phyloP scores from a whole-genome alignment of 2,329 filamentous ascomycete genomes.

The Stylonectria norvegica region DNA sequence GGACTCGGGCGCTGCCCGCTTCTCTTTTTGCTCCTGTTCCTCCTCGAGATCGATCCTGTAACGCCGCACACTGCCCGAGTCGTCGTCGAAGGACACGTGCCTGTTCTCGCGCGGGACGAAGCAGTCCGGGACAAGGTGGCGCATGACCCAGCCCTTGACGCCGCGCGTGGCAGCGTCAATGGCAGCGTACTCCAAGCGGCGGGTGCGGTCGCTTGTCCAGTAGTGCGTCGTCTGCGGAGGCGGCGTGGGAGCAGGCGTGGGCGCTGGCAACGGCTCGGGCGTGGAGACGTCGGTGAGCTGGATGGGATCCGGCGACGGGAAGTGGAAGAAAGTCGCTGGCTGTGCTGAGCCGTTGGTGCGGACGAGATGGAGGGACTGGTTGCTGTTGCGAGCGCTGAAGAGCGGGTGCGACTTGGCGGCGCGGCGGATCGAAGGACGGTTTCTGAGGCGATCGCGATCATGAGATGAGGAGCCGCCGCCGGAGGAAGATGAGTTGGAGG shows the following conservation, averaged over 20 bases:
- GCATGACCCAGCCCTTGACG: conserved; percentile 57
- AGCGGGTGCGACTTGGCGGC: conserved; percentile 35
- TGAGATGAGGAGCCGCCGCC: conserved; percentile 19
- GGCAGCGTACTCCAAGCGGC: conserved; percentile 62
- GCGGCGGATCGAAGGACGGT: conserved; percentile 42
- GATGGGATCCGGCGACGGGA: conserved; percentile 43
- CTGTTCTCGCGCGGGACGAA: conserved; percentile 50
- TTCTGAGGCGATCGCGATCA: conserved; percentile 36
- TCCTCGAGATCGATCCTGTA: conserved; percentile 58
- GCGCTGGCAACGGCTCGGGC: conserved; percentile 17
- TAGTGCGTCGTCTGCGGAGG: conserved; percentile 62
- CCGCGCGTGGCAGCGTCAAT: conserved; percentile 61
- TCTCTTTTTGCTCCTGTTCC: conserved; percentile 30
- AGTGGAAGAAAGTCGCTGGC: conserved; percentile 46
- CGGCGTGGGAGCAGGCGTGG: conserved; percentile 33
- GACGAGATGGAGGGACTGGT: conserved; percentile 36
- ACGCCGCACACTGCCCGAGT: conserved; percentile 59
- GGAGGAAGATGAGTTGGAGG: conserved; percentile 33
- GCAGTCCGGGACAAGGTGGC: conserved; percentile 58
- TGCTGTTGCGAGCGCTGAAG: conserved; percentile 24
- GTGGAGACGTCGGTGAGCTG: conserved; percentile 23
- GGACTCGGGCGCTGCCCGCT: conserved; percentile 8
- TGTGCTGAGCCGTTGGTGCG: conserved; percentile 30
- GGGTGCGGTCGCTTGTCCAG: conserved; percentile 63
- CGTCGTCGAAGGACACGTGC: conserved; percentile 57